These are phyloP conservation scores for Blastobotrys illinoisensis DNA, from an alignment of 1,139 yeast genomes.

Conservation along the genomic window DNA sequence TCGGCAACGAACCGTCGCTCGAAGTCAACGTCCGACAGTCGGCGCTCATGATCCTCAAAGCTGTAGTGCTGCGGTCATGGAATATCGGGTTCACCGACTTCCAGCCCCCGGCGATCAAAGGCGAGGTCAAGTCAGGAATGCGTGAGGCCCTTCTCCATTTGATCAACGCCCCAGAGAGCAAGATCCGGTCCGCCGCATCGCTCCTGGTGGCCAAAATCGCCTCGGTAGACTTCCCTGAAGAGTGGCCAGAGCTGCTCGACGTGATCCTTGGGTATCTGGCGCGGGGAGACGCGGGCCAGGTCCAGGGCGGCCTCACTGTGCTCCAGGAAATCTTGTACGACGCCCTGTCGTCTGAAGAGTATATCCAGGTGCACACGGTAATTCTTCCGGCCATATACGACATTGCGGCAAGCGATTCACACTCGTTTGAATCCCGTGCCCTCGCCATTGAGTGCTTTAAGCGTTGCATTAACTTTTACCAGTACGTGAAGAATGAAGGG, in stretches of 20 bases:
- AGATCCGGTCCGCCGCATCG: constrained; percentile 61
- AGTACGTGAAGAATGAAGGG: constrained; percentile 4
- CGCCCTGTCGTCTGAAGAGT: constrained; percentile 77
- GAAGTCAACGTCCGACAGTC: constrained; percentile 41
- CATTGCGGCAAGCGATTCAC: constrained; percentile 18
- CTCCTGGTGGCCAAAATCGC: constrained; percentile 81
- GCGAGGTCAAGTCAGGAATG: constrained; percentile 45
- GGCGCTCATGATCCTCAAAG: constrained; percentile 61
- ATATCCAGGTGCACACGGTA: constrained; percentile 58
- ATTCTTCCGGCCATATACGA: constrained; percentile 21
- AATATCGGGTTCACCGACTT: constrained; percentile 77
- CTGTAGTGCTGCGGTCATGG: constrained; percentile 74
- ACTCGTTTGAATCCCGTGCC: constrained; percentile 15
- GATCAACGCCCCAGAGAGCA: constrained; percentile 50
- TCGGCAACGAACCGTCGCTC: constrained; percentile 4
- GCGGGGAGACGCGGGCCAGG: constrained; percentile 34
- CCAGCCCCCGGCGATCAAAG: constrained; percentile 49
- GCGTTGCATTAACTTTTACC: constrained; percentile 28
- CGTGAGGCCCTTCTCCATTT: constrained; percentile 49
- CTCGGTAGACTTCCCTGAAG: constrained; percentile 89
- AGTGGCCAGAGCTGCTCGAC: constrained; percentile 75
- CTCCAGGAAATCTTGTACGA: constrained; percentile 81
- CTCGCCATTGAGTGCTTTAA: constrained; percentile 31
- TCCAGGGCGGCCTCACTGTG: constrained; percentile 64
- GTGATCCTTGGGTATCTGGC: constrained; percentile 41